Evolutionary conservation across 345 rosid genomes (phyloP), one percentile per base, ranked within the genome.

Genomic region (Melaleuca alternifolia): DNA sequence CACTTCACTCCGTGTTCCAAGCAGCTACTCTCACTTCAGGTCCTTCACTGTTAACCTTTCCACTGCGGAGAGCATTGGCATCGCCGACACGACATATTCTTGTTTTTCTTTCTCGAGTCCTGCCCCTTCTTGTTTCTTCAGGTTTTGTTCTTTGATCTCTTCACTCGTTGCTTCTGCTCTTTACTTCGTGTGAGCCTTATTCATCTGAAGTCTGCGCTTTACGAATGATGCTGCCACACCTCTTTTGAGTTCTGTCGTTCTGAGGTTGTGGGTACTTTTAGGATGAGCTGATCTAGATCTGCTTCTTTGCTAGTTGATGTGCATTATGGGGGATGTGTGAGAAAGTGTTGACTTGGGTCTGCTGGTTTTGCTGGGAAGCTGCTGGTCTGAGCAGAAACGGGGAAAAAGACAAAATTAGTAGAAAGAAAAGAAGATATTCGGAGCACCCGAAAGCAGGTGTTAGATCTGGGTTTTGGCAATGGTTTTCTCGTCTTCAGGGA

Each of bases 251-350:
- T 41, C 18, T 20, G 5, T n/a, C 51, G 23, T 33, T 56, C 30
- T 84, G 59, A 18, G 8, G 59, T 33, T 83, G 52, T 51, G 3
- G 5, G 57, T 37, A 15, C 6, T 24, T 84, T 37, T 50, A 33
- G 44, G 46, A 23, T 33, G 75, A 76, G 90, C 86, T 87, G 87
- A 53, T 89, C 90, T 86, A 85, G 93, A 93, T 91, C 92, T 91
- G 90, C 83, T 88, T 46, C 61, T 24, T 57, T 86, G 75, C 84
- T 77, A 33, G 50, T 84, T 79, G 85, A 83, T 86, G 86, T 62
- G 41, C 88, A 86, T 54, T 88, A 85, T 87, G 88, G 62, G 85
- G 86, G 18, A 12, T 52, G 11, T 33, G 50, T 15, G 52, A 51
- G 41, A 41, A 41, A 41, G 14, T 61, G 75, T 61, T 51, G 52